Conservation (phyloP, 2,329 filamentous ascomycete genomes). For the Taxawa tesnikishii region DNA sequence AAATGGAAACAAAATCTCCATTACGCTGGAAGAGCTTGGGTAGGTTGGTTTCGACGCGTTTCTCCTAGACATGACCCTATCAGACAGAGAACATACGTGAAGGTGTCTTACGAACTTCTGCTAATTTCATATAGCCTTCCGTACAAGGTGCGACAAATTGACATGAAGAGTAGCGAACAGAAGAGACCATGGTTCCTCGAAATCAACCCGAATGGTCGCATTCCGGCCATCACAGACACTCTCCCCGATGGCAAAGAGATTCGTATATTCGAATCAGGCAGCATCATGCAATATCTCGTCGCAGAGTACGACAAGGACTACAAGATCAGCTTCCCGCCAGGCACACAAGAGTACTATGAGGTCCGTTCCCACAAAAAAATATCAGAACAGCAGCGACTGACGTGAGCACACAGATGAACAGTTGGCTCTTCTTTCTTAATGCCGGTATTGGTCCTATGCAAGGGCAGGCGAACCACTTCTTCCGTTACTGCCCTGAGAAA, state of each 20-base stretch:
- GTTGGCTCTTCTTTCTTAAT: constrained; percentile 64
- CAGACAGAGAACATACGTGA: too few species aligned
- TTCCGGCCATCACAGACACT: constrained; percentile 74
- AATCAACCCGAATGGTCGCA: constrained; percentile 89
- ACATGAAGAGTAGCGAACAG: constrained; percentile 64
- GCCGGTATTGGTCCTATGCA: constrained; percentile 39
- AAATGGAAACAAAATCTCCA: constrained; percentile 83
- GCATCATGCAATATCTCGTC: constrained; percentile 71
- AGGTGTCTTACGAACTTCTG: too few species aligned
- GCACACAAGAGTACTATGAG: constrained; percentile 60
- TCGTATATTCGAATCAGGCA: constrained; percentile 69
- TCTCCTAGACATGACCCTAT: too few species aligned
- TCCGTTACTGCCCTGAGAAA: constrained; percentile 66
- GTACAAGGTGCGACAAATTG: constrained; percentile 64
- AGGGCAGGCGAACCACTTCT: constrained; percentile 72
- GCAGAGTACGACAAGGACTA: constrained; percentile 71
- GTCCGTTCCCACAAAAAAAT: constrained; percentile 6
- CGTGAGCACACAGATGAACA: constrained; percentile 44
- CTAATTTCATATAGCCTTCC: too few species aligned
- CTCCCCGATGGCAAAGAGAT: constrained; percentile 62
- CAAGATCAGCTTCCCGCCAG: constrained; percentile 68
- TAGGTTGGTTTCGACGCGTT: too few species aligned
- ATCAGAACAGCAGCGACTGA: constrained; percentile 1
- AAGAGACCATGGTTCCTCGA: constrained; percentile 80
- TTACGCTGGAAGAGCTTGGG: constrained; percentile 73